Evolutionary conservation across 176 grass and related monocot genomes (phyloP).

Genomic region (Triticum monococcum): DNA sequence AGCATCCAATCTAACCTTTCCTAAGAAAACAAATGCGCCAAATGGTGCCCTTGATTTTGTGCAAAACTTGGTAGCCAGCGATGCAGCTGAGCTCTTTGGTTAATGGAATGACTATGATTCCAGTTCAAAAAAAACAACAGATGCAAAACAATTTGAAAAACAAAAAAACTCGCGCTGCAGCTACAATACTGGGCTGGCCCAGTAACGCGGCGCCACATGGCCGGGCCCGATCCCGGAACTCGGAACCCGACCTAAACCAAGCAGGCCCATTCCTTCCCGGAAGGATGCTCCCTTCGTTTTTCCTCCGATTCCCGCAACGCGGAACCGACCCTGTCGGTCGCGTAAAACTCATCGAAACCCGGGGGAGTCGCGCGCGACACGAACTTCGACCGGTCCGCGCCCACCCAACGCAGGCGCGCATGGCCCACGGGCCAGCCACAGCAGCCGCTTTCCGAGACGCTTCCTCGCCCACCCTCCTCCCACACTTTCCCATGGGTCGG

Average conservation of each 20-base stretch:
- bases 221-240: neutral
- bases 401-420: neutral
- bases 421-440: slow-evolving; percentile 39
- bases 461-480: slow-evolving; percentile 5
- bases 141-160: too few species aligned
- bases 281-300: neutral
- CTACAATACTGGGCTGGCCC: too few species aligned
- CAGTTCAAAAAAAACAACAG: too few species aligned
- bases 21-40: too few species aligned
- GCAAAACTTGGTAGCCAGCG: too few species aligned
- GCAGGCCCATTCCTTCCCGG: neutral
- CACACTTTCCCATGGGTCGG: neutral
- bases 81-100: too few species aligned
- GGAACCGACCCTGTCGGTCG: slow-evolving; percentile 13
- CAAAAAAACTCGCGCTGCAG: too few species aligned
- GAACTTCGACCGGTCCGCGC: slow-evolving; percentile 26
- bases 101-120: too few species aligned
- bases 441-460: slow-evolving; percentile 36
- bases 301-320: neutral
- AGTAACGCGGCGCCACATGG: too few species aligned
- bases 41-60: too few species aligned
- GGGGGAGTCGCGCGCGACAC: neutral
- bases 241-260: neutral
- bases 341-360: slow-evolving; percentile 18
- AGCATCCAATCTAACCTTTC: too few species aligned